Conservation (phyloP, 495 filamentous ascomycete species). For the Aspergillus nanangensis region DNA sequence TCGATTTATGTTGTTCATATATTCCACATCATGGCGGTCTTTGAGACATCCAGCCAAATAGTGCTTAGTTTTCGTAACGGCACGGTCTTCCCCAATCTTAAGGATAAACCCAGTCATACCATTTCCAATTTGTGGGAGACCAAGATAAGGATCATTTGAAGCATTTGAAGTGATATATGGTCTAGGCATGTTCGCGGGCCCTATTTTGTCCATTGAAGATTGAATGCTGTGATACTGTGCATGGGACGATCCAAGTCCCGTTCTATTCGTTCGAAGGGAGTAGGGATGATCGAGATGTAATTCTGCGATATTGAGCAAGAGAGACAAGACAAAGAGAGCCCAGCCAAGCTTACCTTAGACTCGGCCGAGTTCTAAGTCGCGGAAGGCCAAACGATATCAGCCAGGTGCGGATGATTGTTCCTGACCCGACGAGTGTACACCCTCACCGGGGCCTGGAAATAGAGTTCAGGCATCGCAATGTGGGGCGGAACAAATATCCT, state of each 20-base stretch:
- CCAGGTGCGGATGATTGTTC: too few relatives aligned
- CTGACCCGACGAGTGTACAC: too few relatives aligned
- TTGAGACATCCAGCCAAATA: slow-evolving; percentile 1
- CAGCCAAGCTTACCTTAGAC: slow-evolving; percentile 4
- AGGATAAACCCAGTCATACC: slow-evolving; percentile 13
- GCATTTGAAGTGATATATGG: neutral
- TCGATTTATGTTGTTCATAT: slow-evolving; percentile 13
- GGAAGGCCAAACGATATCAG: slow-evolving; percentile 1
- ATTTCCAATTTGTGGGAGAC: slow-evolving; percentile 8
- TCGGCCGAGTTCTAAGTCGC: slow-evolving; percentile 1
- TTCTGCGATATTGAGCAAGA: slow-evolving; percentile 1
- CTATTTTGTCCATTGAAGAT: neutral
- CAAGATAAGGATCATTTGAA: slow-evolving; percentile 10
- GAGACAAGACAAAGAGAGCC: neutral
- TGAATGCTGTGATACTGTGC: neutral
- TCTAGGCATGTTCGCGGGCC: neutral
- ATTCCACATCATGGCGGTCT: slow-evolving; percentile 7
- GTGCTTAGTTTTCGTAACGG: slow-evolving; percentile 14
- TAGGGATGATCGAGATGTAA: neutral
- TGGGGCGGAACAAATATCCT: too few relatives aligned
- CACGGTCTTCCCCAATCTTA: slow-evolving; percentile 8
- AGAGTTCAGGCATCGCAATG: too few relatives aligned
- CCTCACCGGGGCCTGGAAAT: too few relatives aligned
- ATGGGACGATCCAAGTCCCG: slow-evolving; percentile 1
- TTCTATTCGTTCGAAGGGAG: neutral